phyloP scores from a whole-genome alignment of 2,329 filamentous ascomycete genomes.

The Colletotrichum graminicola region DNA sequence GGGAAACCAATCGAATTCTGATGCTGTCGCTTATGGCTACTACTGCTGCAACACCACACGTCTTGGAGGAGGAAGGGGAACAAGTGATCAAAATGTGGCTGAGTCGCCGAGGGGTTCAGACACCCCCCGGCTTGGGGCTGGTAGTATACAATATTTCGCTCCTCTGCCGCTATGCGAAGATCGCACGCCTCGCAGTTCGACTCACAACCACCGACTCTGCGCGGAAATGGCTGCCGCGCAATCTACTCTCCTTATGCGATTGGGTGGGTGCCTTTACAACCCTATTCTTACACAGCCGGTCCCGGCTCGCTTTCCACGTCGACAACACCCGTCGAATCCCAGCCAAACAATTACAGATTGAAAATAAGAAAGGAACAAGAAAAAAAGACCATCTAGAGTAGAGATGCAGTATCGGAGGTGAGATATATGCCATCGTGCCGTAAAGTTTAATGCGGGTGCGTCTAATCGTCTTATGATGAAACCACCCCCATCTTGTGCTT shows the following conservation, averaged over 20 bases:
- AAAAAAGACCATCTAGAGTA: constrained; percentile 37
- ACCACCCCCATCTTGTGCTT: neutral
- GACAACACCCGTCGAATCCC: constrained; percentile 8
- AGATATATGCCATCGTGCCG: constrained; percentile 13
- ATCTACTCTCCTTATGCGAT: constrained; percentile 21
- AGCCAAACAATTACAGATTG: constrained; percentile 2
- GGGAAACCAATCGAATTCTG: constrained; percentile 26
- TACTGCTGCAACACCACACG: neutral
- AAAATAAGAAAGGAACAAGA: constrained; percentile 8
- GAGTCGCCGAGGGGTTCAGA: constrained; percentile 5
- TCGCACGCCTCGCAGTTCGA: constrained; percentile 6
- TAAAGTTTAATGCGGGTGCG: constrained; percentile 31
- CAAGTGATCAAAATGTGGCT: constrained; percentile 22
- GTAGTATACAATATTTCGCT: constrained; percentile 37
- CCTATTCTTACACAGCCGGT: constrained; percentile 39
- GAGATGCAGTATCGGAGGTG: constrained; percentile 29
- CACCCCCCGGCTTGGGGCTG: constrained; percentile 12
- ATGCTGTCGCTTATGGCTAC: constrained; percentile 5
- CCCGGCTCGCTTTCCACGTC: constrained; percentile 16
- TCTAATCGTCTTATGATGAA: constrained; percentile 31
- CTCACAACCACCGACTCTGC: constrained; percentile 2
- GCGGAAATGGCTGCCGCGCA: constrained; percentile 16
- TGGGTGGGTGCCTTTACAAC: constrained; percentile 22
- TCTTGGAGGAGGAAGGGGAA: constrained; percentile 6
- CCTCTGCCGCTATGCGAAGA: constrained; percentile 26